phyloP scores from a whole-genome alignment of 1,284 basidiomycete species.

The Chondrostereum purpureum region DNA sequence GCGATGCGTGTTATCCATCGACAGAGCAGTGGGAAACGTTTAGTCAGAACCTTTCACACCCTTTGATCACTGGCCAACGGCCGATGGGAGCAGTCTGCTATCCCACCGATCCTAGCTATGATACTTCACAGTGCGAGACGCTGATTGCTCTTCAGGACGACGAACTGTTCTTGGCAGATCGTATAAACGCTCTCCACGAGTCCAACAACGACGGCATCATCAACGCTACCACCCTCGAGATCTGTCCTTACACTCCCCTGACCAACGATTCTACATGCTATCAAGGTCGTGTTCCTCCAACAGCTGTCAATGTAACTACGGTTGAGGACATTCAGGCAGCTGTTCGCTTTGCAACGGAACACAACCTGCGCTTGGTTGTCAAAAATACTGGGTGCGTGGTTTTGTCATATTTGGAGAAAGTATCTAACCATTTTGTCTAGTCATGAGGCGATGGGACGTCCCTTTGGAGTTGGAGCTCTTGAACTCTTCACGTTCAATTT shows the following conservation, averaged over 20 bases:
- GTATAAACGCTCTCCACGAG: not conserved
- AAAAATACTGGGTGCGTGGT: conserved; percentile 32
- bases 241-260: not conserved
- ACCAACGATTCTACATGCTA: not conserved
- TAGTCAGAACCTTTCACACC: not conserved
- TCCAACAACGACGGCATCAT: not conserved
- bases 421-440: not conserved
- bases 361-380: conserved; percentile 32
- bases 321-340: conserved; percentile 27
- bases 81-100: not conserved
- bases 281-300: conserved; percentile 14
- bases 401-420: not conserved
- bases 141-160: not conserved
- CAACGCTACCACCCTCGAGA: not conserved
- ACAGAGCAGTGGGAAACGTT: not conserved
- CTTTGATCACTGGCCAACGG: not conserved
- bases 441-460: conserved; percentile 5
- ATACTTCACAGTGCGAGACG: not conserved
- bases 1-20: not conserved
- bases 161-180: not conserved
- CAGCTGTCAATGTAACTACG: conserved; percentile 22
- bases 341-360: conserved; percentile 25
- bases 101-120: not conserved
- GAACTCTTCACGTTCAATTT: conserved; percentile 5
- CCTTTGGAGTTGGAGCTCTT: conserved; percentile 6